These are phyloP conservation scores for Fusarium irregulare DNA, from an alignment of 2,329 filamentous ascomycete genomes.

Conservation along the genomic window DNA sequence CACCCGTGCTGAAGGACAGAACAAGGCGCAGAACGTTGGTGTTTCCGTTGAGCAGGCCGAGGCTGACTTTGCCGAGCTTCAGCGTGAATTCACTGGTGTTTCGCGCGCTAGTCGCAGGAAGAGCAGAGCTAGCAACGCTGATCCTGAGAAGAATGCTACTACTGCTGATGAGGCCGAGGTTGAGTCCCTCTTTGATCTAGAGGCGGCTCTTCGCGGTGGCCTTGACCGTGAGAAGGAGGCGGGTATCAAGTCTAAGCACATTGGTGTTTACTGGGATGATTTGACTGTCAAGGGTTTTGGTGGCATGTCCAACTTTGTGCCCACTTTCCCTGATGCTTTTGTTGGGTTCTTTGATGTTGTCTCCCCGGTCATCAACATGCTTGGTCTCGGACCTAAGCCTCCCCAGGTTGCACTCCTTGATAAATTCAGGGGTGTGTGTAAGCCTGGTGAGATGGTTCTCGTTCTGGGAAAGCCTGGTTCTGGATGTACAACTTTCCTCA, in stretches of 20 bases:
- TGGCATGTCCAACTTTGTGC: constrained; percentile 76
- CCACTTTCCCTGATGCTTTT: constrained; percentile 82
- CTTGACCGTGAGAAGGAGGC: constrained; percentile 77
- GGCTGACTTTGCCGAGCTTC: constrained; percentile 76
- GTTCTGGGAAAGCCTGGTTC: constrained; percentile 82
- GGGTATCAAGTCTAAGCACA: constrained; percentile 83
- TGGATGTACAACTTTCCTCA: constrained; percentile 77
- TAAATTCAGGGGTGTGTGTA: constrained; percentile 75
- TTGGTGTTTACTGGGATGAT: constrained; percentile 82
- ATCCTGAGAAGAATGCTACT: constrained; percentile 68
- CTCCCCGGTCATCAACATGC: constrained; percentile 69
- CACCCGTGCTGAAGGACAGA: constrained; percentile 41
- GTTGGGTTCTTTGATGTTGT: constrained; percentile 81
- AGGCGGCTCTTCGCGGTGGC: constrained; percentile 77
- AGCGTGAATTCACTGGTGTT: constrained; percentile 67
- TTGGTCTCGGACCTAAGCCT: constrained; percentile 75
- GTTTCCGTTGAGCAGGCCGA: constrained; percentile 76
- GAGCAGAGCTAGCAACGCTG: constrained; percentile 49
- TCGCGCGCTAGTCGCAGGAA: constrained; percentile 61
- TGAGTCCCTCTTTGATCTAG: constrained; percentile 75
- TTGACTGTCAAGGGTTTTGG: constrained; percentile 81
- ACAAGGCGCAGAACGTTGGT: constrained; percentile 51
- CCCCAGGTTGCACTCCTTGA: constrained; percentile 79
- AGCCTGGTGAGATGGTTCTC: constrained; percentile 89
- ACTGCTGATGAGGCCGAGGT: constrained; percentile 56